Percentiles rank a stretch among this genome's conserved stretches.
These are phyloP conservation scores for Edaphochlamys debaryana DNA, from an alignment of 139 green algal genomes.

Conservation along the genomic window DNA sequence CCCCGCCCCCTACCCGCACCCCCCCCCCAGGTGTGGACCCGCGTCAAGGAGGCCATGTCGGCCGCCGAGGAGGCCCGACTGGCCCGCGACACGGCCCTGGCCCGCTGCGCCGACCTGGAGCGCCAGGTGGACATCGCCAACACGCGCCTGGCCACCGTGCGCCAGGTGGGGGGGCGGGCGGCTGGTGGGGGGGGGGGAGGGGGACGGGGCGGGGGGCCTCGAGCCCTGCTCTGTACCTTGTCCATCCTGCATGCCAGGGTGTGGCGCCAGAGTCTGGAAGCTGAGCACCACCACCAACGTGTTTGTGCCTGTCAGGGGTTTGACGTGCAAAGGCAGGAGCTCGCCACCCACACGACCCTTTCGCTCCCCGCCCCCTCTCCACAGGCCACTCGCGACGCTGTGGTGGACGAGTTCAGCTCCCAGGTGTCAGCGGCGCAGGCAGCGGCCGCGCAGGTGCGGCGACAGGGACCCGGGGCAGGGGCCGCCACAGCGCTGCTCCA, in stretches of 20 bases:
- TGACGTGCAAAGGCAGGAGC: too few relatives aligned
- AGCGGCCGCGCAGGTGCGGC: conserved; percentile 9
- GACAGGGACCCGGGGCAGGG: too few relatives aligned
- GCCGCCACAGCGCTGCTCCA: too few relatives aligned
- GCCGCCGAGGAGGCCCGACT: conserved; percentile 62
- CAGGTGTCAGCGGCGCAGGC: conserved; percentile 22
- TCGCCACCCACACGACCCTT: too few relatives aligned
- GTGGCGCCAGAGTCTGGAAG: too few relatives aligned
- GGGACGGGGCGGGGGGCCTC: background rate
- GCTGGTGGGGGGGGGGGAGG: background rate
- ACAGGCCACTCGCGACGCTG: conserved; percentile 33
- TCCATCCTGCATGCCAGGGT: too few relatives aligned
- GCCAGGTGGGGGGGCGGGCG: conserved; percentile 1
- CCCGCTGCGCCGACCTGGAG: conserved; percentile 46
- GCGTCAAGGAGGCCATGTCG: conserved; percentile 67
- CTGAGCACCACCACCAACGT: too few relatives aligned
- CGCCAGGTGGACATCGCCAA: conserved; percentile 35
- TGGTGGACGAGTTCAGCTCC: conserved; percentile 24
- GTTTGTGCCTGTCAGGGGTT: too few relatives aligned
- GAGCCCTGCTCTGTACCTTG: background rate
- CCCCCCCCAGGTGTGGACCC: conserved; percentile 59
- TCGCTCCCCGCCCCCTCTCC: too few relatives aligned
- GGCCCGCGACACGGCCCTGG: conserved; percentile 43
- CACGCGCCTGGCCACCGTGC: conserved; percentile 27
- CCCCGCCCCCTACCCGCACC: too few relatives aligned